Evolutionary conservation across 495 filamentous ascomycete species (phyloP), one percentile per base, ranked within the genome.

Genomic region (Penicillium tannophilum): DNA sequence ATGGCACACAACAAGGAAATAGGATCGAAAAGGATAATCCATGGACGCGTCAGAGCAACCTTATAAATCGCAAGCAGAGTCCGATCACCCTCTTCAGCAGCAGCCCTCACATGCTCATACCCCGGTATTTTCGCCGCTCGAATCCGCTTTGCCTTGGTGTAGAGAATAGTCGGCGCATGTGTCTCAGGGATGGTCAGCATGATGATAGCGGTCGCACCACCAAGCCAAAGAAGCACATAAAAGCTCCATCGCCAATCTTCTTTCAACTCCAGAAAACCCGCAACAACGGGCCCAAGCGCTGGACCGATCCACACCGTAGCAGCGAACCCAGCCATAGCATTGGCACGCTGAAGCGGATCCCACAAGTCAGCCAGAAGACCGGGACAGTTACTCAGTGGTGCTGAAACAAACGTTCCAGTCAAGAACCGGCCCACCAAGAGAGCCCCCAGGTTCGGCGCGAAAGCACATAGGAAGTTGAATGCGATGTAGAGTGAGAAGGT

Each of bases 281-380:
- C 70, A 12, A 80, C 69, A 10, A 78, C 56, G 47, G 76, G 64
- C 23, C 76, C 62, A 36, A 73, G 62, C 2, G 64, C 66, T 9
- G 70, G 72, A 5, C 72, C 72, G 8, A 76, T 66, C 56, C 66
- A 76, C 0, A 70, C 69, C 68, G 71, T 72, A 46, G 68, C 68
- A 10, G 79, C 78, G 76, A 82, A 83, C 11, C 77, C 47, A 23
- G 70, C 75, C 76, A 77, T 78, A 50, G 79, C 77, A 58, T 80
- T 79, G 17, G 78, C 78, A 4, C 82, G 79, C 60, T 80, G 68
- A 0, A 80, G 59, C 0, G 81, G 76, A 44, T 74, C 73, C 81
- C 80, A 84, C 26, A 85, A 52, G 66, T 85, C 82, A n/a, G 79
- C 81, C 14, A 84, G 60, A 6, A 80, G 68, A 4, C 80, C 82